Evolutionary conservation across 129 eudicot genomes (phyloP), one percentile per base, ranked within the genome.

Genomic region (Chrysanthemum seticuspe): DNA sequence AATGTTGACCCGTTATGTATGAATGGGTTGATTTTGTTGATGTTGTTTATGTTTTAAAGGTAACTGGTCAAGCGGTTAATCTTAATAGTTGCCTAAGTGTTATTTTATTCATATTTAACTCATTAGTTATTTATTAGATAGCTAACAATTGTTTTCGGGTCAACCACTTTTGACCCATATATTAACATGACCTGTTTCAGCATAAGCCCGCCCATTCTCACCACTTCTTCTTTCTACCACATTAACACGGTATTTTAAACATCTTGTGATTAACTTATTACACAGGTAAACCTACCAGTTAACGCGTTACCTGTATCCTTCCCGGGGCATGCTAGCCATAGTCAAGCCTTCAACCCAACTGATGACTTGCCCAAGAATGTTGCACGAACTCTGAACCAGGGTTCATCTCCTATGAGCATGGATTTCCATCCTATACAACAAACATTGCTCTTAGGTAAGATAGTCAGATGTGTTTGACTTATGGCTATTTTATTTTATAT

Each of bases 211-310:
- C 6, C 47, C 10, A 40, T 40, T 40, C 47, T 40, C 44, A 44
- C 44, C 67, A 36, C 16, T 44, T 67, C 47, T 54, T 14, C 16
- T 3, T 61, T 53, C 61, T 48, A 73, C 57, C 40, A 57, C 61
- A 79, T 53, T 57, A 36, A 53, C 55, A 15, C 25, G 10, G 48
- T 9, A 47, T 44, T 70, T 40, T 6, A 40, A 23, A 16, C 6
- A 47, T 6, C 15, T 50, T 67, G 0, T 40, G 47, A 6, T 36
- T 40, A 40, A 6, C 36, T 44, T 56, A 67, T 67, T 74, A 60
- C 61, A 72, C 81, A 91, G 97, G 95, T 85, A 34, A 85, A 82
- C 85, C 87, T 86, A 73, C 96, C 97, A 8, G 85, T 88, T 70
- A 91, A 91, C 71, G 84, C 81, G 27, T 72, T 88, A 74, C 92